phyloP scores from a whole-genome alignment of 352 stramenopile genomes.

The Saprolegnia parasitica region DNA sequence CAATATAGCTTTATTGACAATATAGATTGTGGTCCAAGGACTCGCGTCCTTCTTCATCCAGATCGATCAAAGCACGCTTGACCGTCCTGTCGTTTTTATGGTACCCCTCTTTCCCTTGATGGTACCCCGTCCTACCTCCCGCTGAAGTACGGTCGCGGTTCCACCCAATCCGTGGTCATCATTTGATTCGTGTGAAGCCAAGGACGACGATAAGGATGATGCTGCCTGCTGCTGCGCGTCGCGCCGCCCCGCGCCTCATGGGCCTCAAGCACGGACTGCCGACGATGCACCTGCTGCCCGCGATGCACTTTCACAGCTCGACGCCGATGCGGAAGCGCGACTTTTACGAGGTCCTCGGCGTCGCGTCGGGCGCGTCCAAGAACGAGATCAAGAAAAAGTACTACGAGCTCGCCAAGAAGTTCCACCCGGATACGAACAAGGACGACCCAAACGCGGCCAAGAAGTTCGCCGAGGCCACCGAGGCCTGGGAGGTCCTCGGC shows the following conservation, averaged over 20 bases:
- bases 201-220: not conserved
- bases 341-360: slow-evolving; percentile 95
- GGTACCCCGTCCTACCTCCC: too few relatives aligned
- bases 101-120: not conserved
- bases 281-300: not conserved
- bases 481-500: slow-evolving; percentile 92
- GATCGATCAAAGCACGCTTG: not conserved
- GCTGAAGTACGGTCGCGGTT: not conserved
- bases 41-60: too few relatives aligned
- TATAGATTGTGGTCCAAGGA: too few relatives aligned
- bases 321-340: slow-evolving; percentile 79
- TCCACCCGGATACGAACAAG: slow-evolving; percentile 98
- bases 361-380: slow-evolving; percentile 86
- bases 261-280: not conserved
- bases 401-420: slow-evolving; percentile 96
- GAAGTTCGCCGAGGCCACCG: slow-evolving; percentile 91
- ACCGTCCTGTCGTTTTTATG: not conserved
- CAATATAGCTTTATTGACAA: too few relatives aligned
- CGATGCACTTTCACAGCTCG: slow-evolving; percentile 60
- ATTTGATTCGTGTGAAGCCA: slow-evolving; percentile 1
- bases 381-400: slow-evolving; percentile 98
- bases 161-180: not conserved
- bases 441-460: slow-evolving; percentile 82
- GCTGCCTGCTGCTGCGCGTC: not conserved
- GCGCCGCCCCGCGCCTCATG: not conserved